Evolutionary conservation across 2,329 filamentous ascomycete genomes (phyloP), one percentile per base, ranked within the genome.

Genomic region (Microcyclospora pomicola): DNA sequence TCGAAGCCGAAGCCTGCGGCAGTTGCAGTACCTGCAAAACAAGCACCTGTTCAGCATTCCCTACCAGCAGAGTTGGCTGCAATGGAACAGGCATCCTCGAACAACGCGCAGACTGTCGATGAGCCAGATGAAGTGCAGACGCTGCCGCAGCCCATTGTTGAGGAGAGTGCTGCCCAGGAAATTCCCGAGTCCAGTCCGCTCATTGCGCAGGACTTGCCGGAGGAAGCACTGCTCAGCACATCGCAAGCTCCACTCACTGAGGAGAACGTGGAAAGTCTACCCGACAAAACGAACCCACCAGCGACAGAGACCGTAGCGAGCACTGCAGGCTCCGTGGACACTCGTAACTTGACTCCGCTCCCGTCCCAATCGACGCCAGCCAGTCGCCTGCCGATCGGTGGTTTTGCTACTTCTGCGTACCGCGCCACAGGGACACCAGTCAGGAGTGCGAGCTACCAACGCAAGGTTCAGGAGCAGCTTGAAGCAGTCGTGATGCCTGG

Each of bases 401-500:
- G 82, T 38, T 92, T 75, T 59, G 83, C 81, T 35, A 72, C 83
- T n/a, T 81, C 79, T 35, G 84, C 85, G 16, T 69, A 82, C 52
- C 94, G 93, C 66, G 82, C 82, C 10, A 81, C 79, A 44, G 66
- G 73, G 15, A 62, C 60, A 27, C 53, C 72, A 40, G 67, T 69
- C 42, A 82, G 88, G 43, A 78, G 77, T 38, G 75, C 84, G 14
- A 87, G 80, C 63, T 85, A 82, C 61, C 82, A 92, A 59, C 78
- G 88, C 48, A 82, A 85, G 53, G 73, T 95, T 38, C 71, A 93
- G 54, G 87, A 96, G 52, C 91, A 98, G 59, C 87, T 94, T 61
- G 91, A 98, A 65, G 85, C 91, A 42, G 91, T 98, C 31, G 86
- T 94, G 47, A 95, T 98, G 88, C 91, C 91, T 33, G 86, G 84